Base-by-base conservation (phyloP, 768 basidiomycete species). In the Kwoniella pini region DNA sequence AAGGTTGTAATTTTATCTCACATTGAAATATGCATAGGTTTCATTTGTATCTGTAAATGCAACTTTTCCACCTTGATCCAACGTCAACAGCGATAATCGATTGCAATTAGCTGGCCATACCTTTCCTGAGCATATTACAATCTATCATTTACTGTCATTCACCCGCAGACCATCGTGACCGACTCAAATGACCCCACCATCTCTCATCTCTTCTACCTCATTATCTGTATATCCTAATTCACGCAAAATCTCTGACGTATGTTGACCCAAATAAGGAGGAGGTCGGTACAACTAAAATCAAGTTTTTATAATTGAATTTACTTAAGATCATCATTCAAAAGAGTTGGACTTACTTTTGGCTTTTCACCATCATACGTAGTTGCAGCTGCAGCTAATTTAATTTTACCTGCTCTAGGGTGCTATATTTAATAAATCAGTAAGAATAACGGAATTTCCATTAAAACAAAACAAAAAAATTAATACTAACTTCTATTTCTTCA, bases 231-330 rank as follows among this genome's bases (percentile, higher is more conserved):
- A 83, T 64, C 82, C 83, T 52, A 83, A 63, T 65, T 83, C 83
- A 62, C 62, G 63, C 62, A 77, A 44, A 0, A 77, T 88, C 84
- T 91, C 88, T 3, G 80, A 81, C 13, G 90, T 92, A 77, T 92
- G 91, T 68, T 92, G 85, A 53, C 89, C 90, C 22, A 90, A 81
- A 83, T 86, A 91, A n/a, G 91, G 91, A 11, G 91, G 90, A n/a
- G 89, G 84, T 58, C 84, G 82, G 49, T 81, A 82, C 40, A 91
- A 83, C 28, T 84, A 82, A 85, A 90, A 22, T 31, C 12, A 26
- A 33, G 42, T 0, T n/a, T 43, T 26, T 6, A 24, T 10, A 9
- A 43, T 2, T 24, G 12, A 31, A 19, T 45, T 26, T 52, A 7
- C 26, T 51, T 11, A 9, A 51, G 15, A 4, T 12, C 40, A 24